Conservation (phyloP, 2,329 filamentous ascomycete genomes). For the Cadophora malorum region DNA sequence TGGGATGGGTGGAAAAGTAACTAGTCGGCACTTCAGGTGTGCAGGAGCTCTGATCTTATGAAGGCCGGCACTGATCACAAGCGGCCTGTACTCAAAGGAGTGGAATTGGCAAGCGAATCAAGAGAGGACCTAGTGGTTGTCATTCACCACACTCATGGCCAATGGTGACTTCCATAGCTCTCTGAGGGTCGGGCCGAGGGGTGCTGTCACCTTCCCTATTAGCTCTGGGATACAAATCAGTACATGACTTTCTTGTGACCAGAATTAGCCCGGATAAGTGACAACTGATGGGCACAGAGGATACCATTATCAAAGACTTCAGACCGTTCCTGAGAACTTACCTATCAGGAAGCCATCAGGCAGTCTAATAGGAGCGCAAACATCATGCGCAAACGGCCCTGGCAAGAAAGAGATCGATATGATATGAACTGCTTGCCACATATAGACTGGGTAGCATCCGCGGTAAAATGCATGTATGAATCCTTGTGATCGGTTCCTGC, state of each 20-base stretch:
- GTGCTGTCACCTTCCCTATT: neutral
- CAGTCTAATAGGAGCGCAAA: neutral
- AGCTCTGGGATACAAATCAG: neutral
- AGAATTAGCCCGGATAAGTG: neutral
- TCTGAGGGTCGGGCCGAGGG: conserved; percentile 7
- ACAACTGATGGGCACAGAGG: neutral
- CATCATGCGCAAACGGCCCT: neutral
- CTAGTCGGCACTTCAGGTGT: neutral
- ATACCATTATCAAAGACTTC: neutral
- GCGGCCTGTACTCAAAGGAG: neutral
- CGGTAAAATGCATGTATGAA: neutral
- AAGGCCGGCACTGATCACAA: neutral
- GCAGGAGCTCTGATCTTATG: neutral
- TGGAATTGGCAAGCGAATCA: neutral
- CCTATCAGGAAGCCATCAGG: neutral
- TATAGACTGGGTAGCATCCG: neutral
- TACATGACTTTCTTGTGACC: neutral
- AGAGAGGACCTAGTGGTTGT: neutral
- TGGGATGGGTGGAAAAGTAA: no score
- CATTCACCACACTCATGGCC: neutral
- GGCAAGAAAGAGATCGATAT: neutral
- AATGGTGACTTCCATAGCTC: neutral
- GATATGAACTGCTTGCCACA: neutral
- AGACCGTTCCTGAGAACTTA: neutral
- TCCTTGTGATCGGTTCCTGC: neutral